A percentile compares a stretch with the other conserved stretches of the same genome.
These are phyloP conservation scores for Elaeis guineensis DNA, from an alignment of 176 grass and related monocot genomes.

Conservation along the genomic window DNA sequence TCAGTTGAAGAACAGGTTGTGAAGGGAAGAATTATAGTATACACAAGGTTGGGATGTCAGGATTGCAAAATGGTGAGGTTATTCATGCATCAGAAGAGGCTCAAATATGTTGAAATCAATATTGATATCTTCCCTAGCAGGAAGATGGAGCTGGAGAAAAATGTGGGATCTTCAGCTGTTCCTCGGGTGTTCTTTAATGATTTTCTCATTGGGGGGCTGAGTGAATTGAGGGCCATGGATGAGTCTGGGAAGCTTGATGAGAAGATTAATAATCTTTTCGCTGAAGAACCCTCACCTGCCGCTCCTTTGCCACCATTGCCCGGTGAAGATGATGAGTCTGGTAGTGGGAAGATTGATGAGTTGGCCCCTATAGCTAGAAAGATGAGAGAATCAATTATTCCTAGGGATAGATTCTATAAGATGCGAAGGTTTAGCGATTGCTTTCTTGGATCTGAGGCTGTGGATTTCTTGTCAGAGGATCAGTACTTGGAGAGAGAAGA, in stretches of 20 bases:
- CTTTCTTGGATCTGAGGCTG: constrained; percentile 86
- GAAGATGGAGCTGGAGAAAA: constrained; percentile 87
- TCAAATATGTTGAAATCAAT: constrained; percentile 83
- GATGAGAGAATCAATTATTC: constrained; percentile 73
- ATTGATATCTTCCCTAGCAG: constrained; percentile 77
- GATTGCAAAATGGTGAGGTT: constrained; percentile 65
- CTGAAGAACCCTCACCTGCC: constrained; percentile 38
- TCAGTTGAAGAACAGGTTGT: constrained; percentile 28
- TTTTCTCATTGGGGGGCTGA: constrained; percentile 55
- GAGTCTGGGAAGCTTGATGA: constrained; percentile 60
- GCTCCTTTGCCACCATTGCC: constrained; percentile 72
- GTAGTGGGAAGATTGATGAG: constrained; percentile 86
- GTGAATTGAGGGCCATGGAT: constrained; percentile 68
- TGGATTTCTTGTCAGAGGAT: constrained; percentile 92
- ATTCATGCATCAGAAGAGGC: constrained; percentile 50
- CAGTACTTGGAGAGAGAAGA: constrained; percentile 89
- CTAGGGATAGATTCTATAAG: constrained; percentile 91
- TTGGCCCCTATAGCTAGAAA: constrained; percentile 73
- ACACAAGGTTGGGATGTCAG: constrained; percentile 66
- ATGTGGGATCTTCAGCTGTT: constrained; percentile 51
- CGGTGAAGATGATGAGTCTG: constrained; percentile 92
- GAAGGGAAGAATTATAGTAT: constrained; percentile 69
- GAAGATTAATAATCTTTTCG: constrained; percentile 47
- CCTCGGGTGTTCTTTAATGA: constrained; percentile 83
- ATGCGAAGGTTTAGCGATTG: constrained; percentile 95